A percentile compares a stretch with the other conserved stretches of the same genome.
These are phyloP conservation scores for Pyrus pyrifolia DNA, from an alignment of 306 rosid species.

Conservation along the genomic window DNA sequence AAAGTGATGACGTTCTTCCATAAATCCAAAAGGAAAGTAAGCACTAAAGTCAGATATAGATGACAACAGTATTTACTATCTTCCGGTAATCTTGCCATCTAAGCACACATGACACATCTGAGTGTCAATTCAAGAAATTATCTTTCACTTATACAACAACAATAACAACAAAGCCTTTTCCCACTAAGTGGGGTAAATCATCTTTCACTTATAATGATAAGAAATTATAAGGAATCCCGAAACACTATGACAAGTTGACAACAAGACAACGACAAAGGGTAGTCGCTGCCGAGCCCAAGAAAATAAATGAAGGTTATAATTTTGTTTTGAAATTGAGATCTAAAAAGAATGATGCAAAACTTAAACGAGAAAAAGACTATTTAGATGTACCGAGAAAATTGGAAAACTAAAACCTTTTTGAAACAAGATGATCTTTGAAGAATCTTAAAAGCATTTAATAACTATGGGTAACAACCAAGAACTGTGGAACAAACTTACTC, in stretches of 20 bases:
- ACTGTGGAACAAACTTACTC: conserved; percentile 25
- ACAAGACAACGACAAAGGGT: too few relatives aligned
- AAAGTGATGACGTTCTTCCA: too few relatives aligned
- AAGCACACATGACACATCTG: not conserved
- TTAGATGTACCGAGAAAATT: too few relatives aligned
- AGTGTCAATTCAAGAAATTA: not conserved
- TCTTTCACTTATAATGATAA: not conserved
- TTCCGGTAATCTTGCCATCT: not conserved
- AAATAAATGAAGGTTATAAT: too few relatives aligned
- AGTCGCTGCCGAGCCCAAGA: too few relatives aligned
- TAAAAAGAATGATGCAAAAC: too few relatives aligned
- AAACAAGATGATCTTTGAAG: too few relatives aligned
- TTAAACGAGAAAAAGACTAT: not conserved
- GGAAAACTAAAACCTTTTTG: too few relatives aligned
- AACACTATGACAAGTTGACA: not conserved
- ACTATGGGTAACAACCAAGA: not conserved
- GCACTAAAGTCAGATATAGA: not conserved
- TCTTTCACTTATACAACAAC: too few relatives aligned
- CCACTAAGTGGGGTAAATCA: not conserved
- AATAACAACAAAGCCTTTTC: too few relatives aligned
- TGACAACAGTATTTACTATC: not conserved
- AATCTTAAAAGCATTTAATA: too few relatives aligned
- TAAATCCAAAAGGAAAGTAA: not conserved
- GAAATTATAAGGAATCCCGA: not conserved
- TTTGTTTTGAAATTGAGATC: too few relatives aligned